Evolutionary conservation across 148 eudicot genomes (phyloP).

Genomic region (Limonium bicolor): DNA sequence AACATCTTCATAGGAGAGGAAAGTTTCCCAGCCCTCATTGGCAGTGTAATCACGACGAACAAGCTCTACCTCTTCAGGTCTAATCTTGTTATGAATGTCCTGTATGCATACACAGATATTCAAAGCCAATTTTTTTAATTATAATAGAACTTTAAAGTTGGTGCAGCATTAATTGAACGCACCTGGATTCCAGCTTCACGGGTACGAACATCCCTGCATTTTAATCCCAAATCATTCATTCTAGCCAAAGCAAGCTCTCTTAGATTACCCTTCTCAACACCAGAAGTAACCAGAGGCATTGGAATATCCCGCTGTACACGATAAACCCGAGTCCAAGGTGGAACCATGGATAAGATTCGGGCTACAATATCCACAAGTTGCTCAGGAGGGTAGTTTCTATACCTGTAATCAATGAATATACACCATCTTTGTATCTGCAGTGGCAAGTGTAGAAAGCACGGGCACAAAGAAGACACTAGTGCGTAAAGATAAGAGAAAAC

Average conservation of each 20-base stretch:
- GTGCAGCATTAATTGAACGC: too few relatives aligned
- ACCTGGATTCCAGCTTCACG: constrained; percentile 99
- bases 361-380: constrained; percentile 98
- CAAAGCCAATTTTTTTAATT: not conserved
- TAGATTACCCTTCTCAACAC: constrained; percentile 98
- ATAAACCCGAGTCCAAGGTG: constrained; percentile 99
- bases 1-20: constrained; percentile 90
- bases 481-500: not conserved
- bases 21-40: constrained; percentile 99
- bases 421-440: not conserved
- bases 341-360: constrained; percentile 86
- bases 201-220: constrained; percentile 96
- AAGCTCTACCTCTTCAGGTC: constrained; percentile 91
- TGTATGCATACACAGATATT: constrained; percentile 11
- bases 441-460: too few relatives aligned
- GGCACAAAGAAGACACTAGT: not conserved
- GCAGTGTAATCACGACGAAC: constrained; percentile 98
- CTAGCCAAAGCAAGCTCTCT: constrained; percentile 96
- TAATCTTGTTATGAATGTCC: constrained; percentile 97
- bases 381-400: constrained; percentile 98
- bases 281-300: constrained; percentile 98
- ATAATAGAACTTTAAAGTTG: not conserved
- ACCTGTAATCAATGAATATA: constrained; percentile 37
- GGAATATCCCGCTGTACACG: constrained; percentile 99
- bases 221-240: constrained; percentile 94